Evolutionary conservation across 495 filamentous ascomycete genomes (phyloP).

Genomic region (Penicillium psychrofluorescens): DNA sequence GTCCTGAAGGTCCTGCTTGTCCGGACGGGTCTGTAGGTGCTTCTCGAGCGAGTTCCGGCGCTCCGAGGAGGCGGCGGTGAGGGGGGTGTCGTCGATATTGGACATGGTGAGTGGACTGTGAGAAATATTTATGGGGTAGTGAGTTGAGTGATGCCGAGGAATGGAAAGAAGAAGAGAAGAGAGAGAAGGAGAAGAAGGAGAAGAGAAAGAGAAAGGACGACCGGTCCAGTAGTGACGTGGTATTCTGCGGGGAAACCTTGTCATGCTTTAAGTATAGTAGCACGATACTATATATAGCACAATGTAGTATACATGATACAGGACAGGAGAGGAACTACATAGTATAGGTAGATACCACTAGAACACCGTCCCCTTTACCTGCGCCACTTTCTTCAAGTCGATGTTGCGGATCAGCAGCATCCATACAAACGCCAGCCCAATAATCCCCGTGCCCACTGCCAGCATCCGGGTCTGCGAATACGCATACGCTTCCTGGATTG

Average conservation of each 20-base stretch:
- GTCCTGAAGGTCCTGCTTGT: constrained; percentile 71
- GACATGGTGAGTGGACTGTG: constrained; percentile 16
- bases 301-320: too few species aligned
- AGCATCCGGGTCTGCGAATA: constrained; percentile 48
- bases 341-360: background rate
- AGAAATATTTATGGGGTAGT: background rate
- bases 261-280: too few species aligned
- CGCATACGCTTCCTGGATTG: constrained; percentile 48
- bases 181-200: background rate
- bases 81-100: constrained; percentile 31
- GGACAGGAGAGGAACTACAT: too few species aligned
- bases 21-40: constrained; percentile 72
- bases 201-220: background rate
- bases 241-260: too few species aligned
- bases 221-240: too few species aligned
- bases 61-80: constrained; percentile 51
- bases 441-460: constrained; percentile 35
- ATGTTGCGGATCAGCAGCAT: constrained; percentile 45
- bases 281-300: too few species aligned
- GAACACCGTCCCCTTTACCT: constrained; percentile 1
- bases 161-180: background rate
- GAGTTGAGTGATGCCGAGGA: background rate
- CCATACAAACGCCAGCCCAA: constrained; percentile 33
- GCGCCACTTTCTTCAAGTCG: constrained; percentile 43
- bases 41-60: constrained; percentile 87